Evolutionary conservation across 768 basidiomycete genomes (phyloP), one percentile per base, ranked within the genome.

Genomic region (Leccinum disarticulatum): DNA sequence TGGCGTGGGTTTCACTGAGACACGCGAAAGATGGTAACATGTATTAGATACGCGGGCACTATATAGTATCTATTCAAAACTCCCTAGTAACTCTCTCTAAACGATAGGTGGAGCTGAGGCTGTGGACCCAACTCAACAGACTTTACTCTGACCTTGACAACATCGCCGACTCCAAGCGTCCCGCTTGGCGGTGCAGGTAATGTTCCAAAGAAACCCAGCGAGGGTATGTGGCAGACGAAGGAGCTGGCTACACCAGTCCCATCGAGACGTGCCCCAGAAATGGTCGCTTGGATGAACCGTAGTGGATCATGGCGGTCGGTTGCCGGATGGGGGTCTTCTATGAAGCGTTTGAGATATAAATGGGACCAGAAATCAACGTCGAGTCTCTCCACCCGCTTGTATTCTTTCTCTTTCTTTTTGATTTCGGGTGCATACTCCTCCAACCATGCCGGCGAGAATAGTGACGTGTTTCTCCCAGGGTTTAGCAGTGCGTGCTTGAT

Each of bases 401-500:
- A 52, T 33, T 70, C 64, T 36, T 64, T 71, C 56, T 86, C 83
- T 48, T 66, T 68, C 30, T 66, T 64, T 49, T 68, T 70, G 38
- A 81, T 66, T 41, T 80, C 69, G 2, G 73, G 63, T 9, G 73
- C 78, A 57, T 83, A 77, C 11, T 68, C 70, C 66, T 74, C 69
- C 67, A 92, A 64, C 71, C 80, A 81, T 31, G 77, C 73, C 3
- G 65, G 52, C 31, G 76, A 76, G 66, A 90, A 87, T 4, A 79
- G 71, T 4, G 80, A 76, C 2, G 70, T 67, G 50, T 57, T 58
- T 6, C 77, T 72, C 38, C 58, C 63, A 7, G 68, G 70, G 13
- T 71, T 74, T 7, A 89, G 75, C 11, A 98, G 73, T 6, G 82
- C 83, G 53, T 87, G 77, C 68, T 97, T 95, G 74, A 99, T 85